A percentile compares a stretch with the other conserved stretches of the same genome.
These are phyloP conservation scores for Ilex aquifolium DNA, from an alignment of 257 asterid species.

Conservation along the genomic window DNA sequence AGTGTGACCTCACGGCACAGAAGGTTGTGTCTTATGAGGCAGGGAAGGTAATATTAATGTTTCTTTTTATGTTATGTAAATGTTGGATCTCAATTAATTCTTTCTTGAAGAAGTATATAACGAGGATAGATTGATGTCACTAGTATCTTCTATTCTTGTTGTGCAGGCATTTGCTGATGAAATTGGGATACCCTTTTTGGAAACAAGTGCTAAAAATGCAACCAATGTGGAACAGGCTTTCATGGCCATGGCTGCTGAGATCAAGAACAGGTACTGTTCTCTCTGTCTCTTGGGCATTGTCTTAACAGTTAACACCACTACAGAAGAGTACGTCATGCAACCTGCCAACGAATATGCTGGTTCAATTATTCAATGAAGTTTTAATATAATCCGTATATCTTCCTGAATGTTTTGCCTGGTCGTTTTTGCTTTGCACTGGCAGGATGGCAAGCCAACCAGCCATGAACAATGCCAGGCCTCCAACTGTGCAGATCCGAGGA, in stretches of 20 bases:
- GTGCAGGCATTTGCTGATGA: constrained; percentile 48
- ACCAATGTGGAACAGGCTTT: constrained; percentile 45
- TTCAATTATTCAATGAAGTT: background rate
- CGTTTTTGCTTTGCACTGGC: constrained; percentile 2
- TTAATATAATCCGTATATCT: no score
- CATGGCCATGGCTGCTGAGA: constrained; percentile 43
- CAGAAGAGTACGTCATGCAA: no score
- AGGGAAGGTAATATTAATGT: constrained; percentile 47
- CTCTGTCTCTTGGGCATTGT: background rate
- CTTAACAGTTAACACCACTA: no score
- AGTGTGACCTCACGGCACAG: constrained; percentile 74
- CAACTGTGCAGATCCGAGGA: constrained; percentile 79
- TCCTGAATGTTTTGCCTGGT: no score
- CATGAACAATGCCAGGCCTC: constrained; percentile 64
- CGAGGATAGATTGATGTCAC: no score
- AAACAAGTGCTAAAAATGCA: constrained; percentile 40
- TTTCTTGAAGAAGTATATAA: no score
- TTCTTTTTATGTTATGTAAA: no score
- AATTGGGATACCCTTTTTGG: constrained; percentile 43
- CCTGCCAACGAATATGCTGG: no score
- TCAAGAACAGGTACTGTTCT: constrained; percentile 30
- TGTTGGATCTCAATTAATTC: no score
- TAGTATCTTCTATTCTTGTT: background rate
- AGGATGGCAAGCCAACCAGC: constrained; percentile 95
- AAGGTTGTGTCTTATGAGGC: constrained; percentile 74